phyloP scores from a whole-genome alignment of 2,329 filamentous ascomycete species.

The Fusarium coffeatum region DNA sequence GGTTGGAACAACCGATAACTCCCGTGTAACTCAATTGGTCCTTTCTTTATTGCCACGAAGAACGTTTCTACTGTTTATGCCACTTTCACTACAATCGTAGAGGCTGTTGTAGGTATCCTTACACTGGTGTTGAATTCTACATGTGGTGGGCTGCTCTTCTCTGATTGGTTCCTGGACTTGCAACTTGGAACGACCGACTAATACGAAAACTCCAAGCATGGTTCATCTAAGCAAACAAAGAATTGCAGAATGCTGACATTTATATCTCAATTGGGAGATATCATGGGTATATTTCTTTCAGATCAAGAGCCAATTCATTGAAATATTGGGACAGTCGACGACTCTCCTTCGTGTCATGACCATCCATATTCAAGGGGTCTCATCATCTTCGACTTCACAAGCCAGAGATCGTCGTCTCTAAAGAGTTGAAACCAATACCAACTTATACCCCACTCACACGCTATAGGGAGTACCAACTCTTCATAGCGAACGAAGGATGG shows the following conservation, averaged over 20 bases:
- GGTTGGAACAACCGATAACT: conserved; percentile 18
- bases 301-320: neutral
- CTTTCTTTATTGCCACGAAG: neutral
- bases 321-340: too few relatives aligned
- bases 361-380: neutral
- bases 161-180: conserved; percentile 38
- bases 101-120: conserved; percentile 23
- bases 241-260: neutral
- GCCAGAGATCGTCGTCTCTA: conserved; percentile 24
- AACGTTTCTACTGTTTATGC: neutral
- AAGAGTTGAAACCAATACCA: conserved; percentile 11
- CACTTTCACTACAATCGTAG: conserved; percentile 7
- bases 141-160: conserved; percentile 40
- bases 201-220: conserved; percentile 29
- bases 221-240: conserved; percentile 3
- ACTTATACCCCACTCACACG: conserved; percentile 40
- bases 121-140: conserved; percentile 34
- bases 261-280: accelerated
- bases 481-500: conserved; percentile 44
- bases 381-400: conserved; percentile 5
- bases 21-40: conserved; percentile 15
- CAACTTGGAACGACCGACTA: conserved; percentile 26
- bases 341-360: neutral
- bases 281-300: neutral
- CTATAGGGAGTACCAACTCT: conserved; percentile 21